Percentiles rank a stretch among this genome's conserved stretches.
phyloP scores from a whole-genome alignment of 176 grass and related monocot species.

The Zoysia japonica region DNA sequence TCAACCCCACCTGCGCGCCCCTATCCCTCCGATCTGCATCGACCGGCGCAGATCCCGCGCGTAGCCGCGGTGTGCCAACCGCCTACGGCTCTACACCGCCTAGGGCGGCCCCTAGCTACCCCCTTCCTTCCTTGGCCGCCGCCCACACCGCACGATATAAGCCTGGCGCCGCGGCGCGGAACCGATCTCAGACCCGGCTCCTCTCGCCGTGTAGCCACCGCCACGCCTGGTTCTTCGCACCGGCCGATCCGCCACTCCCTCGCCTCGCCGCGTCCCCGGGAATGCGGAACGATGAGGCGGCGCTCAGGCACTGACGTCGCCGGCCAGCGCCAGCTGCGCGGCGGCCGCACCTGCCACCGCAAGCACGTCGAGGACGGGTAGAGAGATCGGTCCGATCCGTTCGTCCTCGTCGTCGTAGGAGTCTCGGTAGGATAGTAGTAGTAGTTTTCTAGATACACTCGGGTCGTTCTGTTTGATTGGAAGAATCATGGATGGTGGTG shows the following conservation, averaged over 20 bases:
- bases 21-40: constrained; percentile 24
- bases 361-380: constrained; percentile 91
- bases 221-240: constrained; percentile 27
- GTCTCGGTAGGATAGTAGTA: background rate
- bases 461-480: background rate
- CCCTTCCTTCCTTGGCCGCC: too few species aligned
- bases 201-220: constrained; percentile 13
- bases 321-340: constrained; percentile 51
- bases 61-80: background rate
- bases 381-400: constrained; percentile 10
- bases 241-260: constrained; percentile 1
- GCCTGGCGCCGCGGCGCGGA: constrained; percentile 2
- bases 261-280: constrained; percentile 10
- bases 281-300: constrained; percentile 76
- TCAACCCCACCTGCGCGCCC: too few species aligned
- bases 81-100: background rate
- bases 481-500: background rate
- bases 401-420: background rate
- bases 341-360: constrained; percentile 76
- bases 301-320: constrained; percentile 61
- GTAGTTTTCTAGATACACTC: background rate
- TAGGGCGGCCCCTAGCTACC: too few species aligned
- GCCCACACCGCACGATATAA: constrained; percentile 16
- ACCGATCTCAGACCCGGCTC: constrained; percentile 10
- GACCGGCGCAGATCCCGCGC: background rate